A percentile compares a stretch with the other conserved stretches of the same genome.
phyloP scores from a whole-genome alignment of 208 protist genomes.

The Acanthamoeba royreba region DNA sequence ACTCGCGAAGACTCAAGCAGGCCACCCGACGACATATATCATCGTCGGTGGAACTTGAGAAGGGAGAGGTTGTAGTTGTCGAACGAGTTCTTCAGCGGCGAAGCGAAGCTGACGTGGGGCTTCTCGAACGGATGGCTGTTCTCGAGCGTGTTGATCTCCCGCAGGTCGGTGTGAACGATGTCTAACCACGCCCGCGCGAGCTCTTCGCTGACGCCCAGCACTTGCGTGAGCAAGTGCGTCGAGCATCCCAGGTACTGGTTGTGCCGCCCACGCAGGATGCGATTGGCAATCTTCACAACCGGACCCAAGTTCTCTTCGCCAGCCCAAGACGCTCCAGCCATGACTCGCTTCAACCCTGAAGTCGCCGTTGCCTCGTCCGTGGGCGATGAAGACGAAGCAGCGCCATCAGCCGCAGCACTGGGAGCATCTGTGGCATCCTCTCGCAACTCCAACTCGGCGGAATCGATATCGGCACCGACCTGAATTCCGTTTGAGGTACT shows the following conservation, averaged over 20 bases:
- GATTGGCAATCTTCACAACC: constrained; percentile 26
- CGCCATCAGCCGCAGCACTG: neutral
- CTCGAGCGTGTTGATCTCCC: neutral
- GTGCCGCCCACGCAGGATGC: neutral
- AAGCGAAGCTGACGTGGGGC: neutral
- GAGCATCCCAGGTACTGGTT: constrained; percentile 9
- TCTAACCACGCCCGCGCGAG: neutral
- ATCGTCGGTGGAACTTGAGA: neutral
- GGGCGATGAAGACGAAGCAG: neutral
- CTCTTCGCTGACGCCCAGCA: neutral
- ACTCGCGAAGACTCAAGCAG: no score
- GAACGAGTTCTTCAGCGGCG: constrained; percentile 30
- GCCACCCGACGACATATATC: neutral
- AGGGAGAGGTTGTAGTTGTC: neutral
- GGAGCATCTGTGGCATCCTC: neutral
- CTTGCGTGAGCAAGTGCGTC: neutral
- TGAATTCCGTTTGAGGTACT: neutral
- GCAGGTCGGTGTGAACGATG: neutral
- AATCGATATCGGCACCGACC: neutral
- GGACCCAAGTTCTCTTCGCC: neutral
- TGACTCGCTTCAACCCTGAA: neutral
- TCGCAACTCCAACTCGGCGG: no score
- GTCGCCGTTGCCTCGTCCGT: neutral
- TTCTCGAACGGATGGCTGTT: constrained; percentile 15
- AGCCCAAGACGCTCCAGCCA: neutral